These are phyloP conservation scores for Fusarium sp. DNA, from an alignment of 2,329 filamentous ascomycete genomes.

Conservation along the genomic window DNA sequence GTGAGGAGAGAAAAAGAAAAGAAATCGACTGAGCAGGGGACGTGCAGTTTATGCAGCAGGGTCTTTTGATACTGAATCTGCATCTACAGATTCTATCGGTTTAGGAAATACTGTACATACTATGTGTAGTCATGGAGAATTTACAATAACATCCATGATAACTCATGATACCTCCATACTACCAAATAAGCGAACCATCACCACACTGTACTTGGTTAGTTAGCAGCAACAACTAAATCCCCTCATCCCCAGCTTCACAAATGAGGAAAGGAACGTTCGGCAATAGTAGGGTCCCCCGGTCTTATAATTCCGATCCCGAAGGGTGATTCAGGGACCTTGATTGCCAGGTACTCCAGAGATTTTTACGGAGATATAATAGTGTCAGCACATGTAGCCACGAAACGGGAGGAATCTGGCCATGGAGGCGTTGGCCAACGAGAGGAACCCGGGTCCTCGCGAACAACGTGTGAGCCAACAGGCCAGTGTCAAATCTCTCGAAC, in stretches of 20 bases:
- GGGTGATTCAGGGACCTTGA: conserved; percentile 18
- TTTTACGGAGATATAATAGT: conserved; percentile 43
- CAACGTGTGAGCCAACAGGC: conserved; percentile 43
- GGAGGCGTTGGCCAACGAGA: conserved; percentile 38
- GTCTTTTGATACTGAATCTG: conserved; percentile 1
- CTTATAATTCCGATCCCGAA: conserved; percentile 18
- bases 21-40: conserved; percentile 7
- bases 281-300: conserved; percentile 16
- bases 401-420: conserved; percentile 46
- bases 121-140: no score
- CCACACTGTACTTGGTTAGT: no score
- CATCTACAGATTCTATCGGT: not conserved
- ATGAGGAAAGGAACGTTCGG: conserved; percentile 23
- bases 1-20: conserved; percentile 3
- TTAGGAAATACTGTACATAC: not conserved
- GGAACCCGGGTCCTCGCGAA: conserved; percentile 45
- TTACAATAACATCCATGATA: no score
- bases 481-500: conserved; percentile 31
- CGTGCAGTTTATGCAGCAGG: conserved; percentile 1
- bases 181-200: no score
- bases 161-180: no score
- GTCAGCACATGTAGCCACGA: conserved; percentile 43
- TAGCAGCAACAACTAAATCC: not conserved
- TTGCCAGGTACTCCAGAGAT: conserved; percentile 35
- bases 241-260: conserved; percentile 2